A percentile compares a stretch with the other conserved stretches of the same genome.
phyloP scores from a whole-genome alignment of 2,329 filamentous ascomycete species.

The Monosporascus sp. region DNA sequence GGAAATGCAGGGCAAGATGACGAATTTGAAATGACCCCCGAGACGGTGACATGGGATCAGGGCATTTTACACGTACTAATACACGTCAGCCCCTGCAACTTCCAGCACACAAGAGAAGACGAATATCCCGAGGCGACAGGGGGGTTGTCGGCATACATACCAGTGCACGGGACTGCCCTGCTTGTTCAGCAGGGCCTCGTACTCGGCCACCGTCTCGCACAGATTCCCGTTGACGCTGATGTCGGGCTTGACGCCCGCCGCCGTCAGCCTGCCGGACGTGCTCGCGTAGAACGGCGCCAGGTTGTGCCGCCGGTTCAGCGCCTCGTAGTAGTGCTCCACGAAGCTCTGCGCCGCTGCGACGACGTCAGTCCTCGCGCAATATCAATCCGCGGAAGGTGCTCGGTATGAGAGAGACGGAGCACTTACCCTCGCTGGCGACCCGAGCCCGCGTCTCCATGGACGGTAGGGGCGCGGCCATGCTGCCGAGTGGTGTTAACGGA shows the following conservation, averaged over 20 bases:
- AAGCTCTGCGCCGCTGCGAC: conserved; percentile 64
- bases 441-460: conserved; percentile 25
- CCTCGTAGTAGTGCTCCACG: conserved; percentile 67
- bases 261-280: conserved; percentile 45
- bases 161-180: conserved; percentile 32
- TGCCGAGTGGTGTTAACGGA: not conserved
- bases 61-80: too few species aligned
- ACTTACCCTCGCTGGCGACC: conserved; percentile 30
- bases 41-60: not conserved
- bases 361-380: not conserved
- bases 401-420: not conserved
- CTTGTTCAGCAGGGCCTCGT: conserved; percentile 63
- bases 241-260: conserved; percentile 51
- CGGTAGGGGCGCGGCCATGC: conserved; percentile 15
- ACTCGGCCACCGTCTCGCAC: conserved; percentile 56
- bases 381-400: not conserved
- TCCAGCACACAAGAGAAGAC: not conserved
- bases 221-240: conserved; percentile 77
- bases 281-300: conserved; percentile 69
- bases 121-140: not conserved
- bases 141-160: not conserved
- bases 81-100: too few species aligned
- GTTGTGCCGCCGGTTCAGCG: conserved; percentile 57
- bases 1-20: not conserved
- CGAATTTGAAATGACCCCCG: not conserved